Evolutionary conservation across 2,329 filamentous ascomycete genomes (phyloP).

Genomic region (Fusarium chaquense): DNA sequence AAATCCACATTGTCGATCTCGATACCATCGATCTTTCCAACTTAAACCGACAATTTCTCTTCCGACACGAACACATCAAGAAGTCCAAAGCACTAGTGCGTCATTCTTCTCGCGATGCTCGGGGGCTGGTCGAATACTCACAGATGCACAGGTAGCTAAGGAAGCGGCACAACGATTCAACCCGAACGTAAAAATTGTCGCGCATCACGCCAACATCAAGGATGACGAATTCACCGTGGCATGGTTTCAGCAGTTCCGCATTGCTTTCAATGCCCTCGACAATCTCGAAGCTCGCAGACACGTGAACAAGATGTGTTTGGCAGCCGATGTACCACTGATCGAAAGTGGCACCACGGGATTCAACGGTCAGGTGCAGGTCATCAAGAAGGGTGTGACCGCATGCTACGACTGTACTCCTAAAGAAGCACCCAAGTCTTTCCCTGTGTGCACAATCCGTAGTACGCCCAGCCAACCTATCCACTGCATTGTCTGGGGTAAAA

Average conservation of each 20-base stretch:
- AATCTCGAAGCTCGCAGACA: slow-evolving; percentile 94
- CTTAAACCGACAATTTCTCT: slow-evolving; percentile 96
- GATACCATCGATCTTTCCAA: slow-evolving; percentile 99
- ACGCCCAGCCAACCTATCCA: slow-evolving; percentile 97
- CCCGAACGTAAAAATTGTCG: slow-evolving; percentile 84
- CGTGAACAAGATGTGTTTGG: slow-evolving; percentile 97
- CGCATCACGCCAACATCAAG: slow-evolving; percentile 96
- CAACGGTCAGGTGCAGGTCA: slow-evolving; percentile 97
- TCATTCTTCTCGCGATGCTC: slow-evolving; percentile 33
- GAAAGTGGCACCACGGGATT: slow-evolving; percentile 98
- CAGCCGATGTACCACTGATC: slow-evolving; percentile 88
- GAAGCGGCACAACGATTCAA: slow-evolving; percentile 93
- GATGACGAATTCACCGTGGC: slow-evolving; percentile 85
- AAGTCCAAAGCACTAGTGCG: slow-evolving; percentile 92
- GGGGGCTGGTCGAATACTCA: slow-evolving; percentile 36
- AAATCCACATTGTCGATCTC: slow-evolving; percentile 94
- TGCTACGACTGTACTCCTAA: slow-evolving; percentile 97
- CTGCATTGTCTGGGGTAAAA: slow-evolving; percentile 99
- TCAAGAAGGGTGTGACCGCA: slow-evolving; percentile 90
- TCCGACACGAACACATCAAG: slow-evolving; percentile 96
- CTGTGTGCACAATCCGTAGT: slow-evolving; percentile 96
- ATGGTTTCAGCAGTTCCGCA: slow-evolving; percentile 85
- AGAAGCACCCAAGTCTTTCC: slow-evolving; percentile 90
- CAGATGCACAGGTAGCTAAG: slow-evolving; percentile 78
- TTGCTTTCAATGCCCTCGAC: slow-evolving; percentile 97